Evolutionary conservation across 192 early-diverging fungal species (phyloP).

Genomic region (Chytriomyces sp.): DNA sequence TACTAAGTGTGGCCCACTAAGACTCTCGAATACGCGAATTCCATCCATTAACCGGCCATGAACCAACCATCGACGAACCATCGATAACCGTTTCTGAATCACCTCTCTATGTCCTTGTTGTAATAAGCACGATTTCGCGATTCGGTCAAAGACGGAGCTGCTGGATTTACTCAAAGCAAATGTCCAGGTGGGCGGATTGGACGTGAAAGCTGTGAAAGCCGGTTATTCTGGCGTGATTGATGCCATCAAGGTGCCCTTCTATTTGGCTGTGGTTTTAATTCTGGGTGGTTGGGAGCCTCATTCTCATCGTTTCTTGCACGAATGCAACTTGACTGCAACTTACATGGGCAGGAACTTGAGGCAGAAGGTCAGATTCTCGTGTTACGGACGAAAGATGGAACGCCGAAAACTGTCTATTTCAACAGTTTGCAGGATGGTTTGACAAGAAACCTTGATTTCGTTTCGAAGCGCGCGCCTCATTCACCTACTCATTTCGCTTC

Average conservation of each 20-base stretch:
- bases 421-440: constrained; percentile 28
- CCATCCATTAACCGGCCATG: no score
- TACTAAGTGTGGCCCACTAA: no score
- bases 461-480: no score
- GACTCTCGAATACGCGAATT: no score
- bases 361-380: constrained; percentile 27
- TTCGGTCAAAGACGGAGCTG: constrained; percentile 22
- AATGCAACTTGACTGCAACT: background rate
- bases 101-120: background rate
- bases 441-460: no score
- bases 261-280: background rate
- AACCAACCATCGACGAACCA: no score
- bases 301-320: background rate
- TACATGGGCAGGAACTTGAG: constrained; percentile 19
- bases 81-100: no score
- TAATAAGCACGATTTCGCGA: constrained; percentile 15
- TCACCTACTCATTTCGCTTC: no score
- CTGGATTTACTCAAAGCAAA: constrained; percentile 26
- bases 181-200: constrained; percentile 18
- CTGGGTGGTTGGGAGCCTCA: background rate
- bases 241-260: constrained; percentile 24
- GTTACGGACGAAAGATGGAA: constrained; percentile 27
- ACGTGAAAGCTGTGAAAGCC: constrained; percentile 28
- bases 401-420: constrained; percentile 27
- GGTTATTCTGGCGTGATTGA: constrained; percentile 25